A percentile compares a stretch with the other conserved stretches of the same genome.
Conservation (phyloP, 1,284 basidiomycete genomes). For the Microbotryum silenes-acaulis region DNA sequence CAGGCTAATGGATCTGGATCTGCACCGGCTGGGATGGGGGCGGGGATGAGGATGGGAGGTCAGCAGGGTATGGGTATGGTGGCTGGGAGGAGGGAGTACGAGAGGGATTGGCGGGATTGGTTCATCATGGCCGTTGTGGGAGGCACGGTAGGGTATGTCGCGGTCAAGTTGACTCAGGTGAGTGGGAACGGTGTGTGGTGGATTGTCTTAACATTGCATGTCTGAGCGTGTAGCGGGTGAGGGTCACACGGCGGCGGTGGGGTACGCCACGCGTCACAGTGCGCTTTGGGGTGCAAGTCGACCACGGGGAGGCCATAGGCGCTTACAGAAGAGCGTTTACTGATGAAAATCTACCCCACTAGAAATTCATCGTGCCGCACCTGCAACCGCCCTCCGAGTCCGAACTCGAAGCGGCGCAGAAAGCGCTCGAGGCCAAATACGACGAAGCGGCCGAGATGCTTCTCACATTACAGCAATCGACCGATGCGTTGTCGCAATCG, state of each 20-base stretch:
- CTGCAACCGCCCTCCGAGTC: conserved; percentile 80
- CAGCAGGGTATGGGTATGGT: no score
- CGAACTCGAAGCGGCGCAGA: conserved; percentile 80
- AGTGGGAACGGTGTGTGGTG: conserved; percentile 28
- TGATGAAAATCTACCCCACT: neutral
- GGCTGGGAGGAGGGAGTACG: conserved; percentile 44
- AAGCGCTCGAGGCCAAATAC: conserved; percentile 80
- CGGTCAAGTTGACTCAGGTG: conserved; percentile 75
- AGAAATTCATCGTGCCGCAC: conserved; percentile 86
- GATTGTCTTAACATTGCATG: neutral
- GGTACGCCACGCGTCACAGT: neutral
- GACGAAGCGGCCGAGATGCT: conserved; percentile 73
- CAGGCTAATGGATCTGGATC: neutral
- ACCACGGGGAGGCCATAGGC: neutral
- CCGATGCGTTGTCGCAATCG: conserved; percentile 67
- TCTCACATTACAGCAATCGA: conserved; percentile 45
- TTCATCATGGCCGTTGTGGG: conserved; percentile 93
- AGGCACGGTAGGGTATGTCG: conserved; percentile 78
- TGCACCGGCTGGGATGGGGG: conserved; percentile 10
- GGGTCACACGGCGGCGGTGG: neutral
- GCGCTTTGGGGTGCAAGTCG: neutral
- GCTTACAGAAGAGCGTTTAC: neutral
- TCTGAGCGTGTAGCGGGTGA: neutral
- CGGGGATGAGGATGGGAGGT: conserved; percentile 3
- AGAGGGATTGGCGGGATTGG: conserved; percentile 84